phyloP scores from a whole-genome alignment of 306 rosid genomes.

The Leucaena leucocephala region DNA sequence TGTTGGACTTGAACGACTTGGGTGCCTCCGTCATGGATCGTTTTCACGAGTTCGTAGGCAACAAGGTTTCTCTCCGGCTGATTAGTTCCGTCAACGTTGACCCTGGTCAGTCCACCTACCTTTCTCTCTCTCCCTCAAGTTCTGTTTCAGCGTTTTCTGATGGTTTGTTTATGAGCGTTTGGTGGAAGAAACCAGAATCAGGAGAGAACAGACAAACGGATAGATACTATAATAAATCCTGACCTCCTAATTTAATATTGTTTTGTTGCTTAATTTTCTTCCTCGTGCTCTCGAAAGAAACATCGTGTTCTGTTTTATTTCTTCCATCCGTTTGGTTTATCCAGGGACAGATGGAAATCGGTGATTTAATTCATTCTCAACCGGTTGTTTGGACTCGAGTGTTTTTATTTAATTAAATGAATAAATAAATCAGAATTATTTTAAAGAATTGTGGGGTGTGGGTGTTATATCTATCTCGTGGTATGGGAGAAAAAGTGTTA shows the following conservation, averaged over 20 bases:
- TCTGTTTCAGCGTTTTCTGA: neutral
- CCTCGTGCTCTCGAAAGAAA: neutral
- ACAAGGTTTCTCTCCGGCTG: slow-evolving; percentile 59
- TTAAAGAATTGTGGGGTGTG: neutral
- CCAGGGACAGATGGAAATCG: no score
- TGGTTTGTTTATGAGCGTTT: neutral
- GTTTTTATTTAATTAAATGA: no score
- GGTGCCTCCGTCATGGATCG: slow-evolving; percentile 57
- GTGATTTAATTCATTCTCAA: no score
- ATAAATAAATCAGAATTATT: neutral
- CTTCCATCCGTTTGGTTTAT: no score
- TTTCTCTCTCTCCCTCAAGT: neutral
- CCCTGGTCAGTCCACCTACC: slow-evolving; percentile 39
- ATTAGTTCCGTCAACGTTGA: slow-evolving; percentile 55
- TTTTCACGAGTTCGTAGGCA: slow-evolving; percentile 62
- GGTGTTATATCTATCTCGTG: neutral
- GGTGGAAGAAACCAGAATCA: neutral
- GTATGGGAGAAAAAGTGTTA: neutral
- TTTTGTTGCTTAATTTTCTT: neutral
- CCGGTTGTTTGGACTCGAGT: no score
- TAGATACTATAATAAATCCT: neutral
- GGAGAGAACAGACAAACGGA: neutral
- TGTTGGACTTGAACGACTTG: slow-evolving; percentile 69
- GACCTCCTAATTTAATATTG: neutral
- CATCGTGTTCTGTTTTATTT: neutral